Conservation (phyloP, 202 grass and related monocot genomes). For the Panicum virgatum region DNA sequence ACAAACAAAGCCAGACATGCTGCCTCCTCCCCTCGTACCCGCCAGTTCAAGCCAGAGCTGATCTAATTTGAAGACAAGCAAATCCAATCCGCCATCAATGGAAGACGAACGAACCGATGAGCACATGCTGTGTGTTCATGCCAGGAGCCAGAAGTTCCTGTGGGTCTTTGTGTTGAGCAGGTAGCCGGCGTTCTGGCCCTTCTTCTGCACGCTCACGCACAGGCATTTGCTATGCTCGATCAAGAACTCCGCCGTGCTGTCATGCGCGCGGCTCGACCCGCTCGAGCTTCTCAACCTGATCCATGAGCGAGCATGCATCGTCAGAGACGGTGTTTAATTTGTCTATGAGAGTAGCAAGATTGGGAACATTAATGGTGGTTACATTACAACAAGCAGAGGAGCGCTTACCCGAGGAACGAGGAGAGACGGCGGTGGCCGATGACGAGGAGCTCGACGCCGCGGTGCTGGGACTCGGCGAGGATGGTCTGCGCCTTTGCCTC, state of each 20-base stretch:
- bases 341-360: too few relatives aligned
- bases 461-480: slow-evolving; percentile 53
- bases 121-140: slow-evolving; percentile 28
- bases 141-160: slow-evolving; percentile 96
- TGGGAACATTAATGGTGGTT: background rate
- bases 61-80: background rate
- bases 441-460: slow-evolving; percentile 75
- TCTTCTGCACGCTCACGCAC: slow-evolving; percentile 91
- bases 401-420: slow-evolving; percentile 63
- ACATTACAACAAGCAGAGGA: background rate
- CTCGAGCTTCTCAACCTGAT: slow-evolving; percentile 56
- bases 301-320: background rate
- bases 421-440: slow-evolving; percentile 68
- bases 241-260: slow-evolving; percentile 69
- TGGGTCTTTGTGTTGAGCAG: slow-evolving; percentile 91
- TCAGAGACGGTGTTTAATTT: too few relatives aligned
- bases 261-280: slow-evolving; percentile 50
- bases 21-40: background rate
- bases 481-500: slow-evolving; percentile 80
- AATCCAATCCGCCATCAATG: background rate
- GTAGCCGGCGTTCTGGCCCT: slow-evolving; percentile 83
- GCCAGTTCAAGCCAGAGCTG: background rate
- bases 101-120: background rate
- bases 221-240: slow-evolving; percentile 93
- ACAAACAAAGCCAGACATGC: background rate